A percentile compares a stretch with the other conserved stretches of the same genome.
Conservation (phyloP, 257 asterid genomes). For the Euphrasia confusa region DNA sequence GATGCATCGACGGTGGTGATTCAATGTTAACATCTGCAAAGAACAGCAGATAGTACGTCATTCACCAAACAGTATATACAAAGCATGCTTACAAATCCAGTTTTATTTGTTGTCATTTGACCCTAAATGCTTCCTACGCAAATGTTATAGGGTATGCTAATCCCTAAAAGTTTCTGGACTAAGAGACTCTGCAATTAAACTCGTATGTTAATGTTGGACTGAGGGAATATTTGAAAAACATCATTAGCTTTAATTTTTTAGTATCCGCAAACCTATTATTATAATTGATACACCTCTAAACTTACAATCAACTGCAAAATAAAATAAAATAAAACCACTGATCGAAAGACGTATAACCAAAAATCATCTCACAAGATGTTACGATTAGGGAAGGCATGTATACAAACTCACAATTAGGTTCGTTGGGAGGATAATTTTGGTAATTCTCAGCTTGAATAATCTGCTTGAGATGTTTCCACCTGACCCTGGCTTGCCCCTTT, state of each 20-base stretch:
- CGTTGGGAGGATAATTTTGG: slow-evolving; percentile 56
- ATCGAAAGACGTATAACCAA: not conserved
- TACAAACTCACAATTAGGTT: slow-evolving; percentile 66
- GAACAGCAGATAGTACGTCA: slow-evolving; percentile 11
- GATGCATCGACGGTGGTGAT: slow-evolving; percentile 82
- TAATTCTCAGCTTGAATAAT: slow-evolving; percentile 81
- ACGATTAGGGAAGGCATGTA: not conserved
- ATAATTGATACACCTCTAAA: not conserved
- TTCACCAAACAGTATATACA: not conserved
- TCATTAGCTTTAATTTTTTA: no score
- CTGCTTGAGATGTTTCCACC: slow-evolving; percentile 98
- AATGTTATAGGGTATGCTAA: no score
- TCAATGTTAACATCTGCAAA: slow-evolving; percentile 75
- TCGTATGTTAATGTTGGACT: no score
- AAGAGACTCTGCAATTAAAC: no score
- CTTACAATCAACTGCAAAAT: not conserved
- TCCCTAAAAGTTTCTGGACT: no score
- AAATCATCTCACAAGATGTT: not conserved
- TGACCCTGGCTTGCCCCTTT: slow-evolving; percentile 76
- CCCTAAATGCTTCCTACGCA: not conserved
- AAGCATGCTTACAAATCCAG: not conserved
- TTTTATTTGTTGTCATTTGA: not conserved
- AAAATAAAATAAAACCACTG: no score
- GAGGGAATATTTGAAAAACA: no score
- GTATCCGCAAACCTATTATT: no score